Evolutionary conservation across 805 yeast genomes (phyloP).

Genomic region (Ogataea ganodermae): DNA sequence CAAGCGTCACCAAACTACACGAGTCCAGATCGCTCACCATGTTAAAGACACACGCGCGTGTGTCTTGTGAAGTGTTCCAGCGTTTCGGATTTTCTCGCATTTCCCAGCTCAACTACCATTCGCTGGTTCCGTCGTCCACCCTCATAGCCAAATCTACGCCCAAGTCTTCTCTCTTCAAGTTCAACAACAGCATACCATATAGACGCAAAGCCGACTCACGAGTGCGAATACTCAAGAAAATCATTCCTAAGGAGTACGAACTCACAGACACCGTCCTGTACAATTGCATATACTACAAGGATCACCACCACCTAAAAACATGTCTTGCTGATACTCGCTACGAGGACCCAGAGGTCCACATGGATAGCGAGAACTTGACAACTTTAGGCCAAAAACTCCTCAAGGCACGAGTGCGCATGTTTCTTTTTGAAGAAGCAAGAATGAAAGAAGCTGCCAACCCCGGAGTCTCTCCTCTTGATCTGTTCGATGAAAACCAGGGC

Average conservation of each 20-base stretch:
- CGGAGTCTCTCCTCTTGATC: constrained; percentile 2
- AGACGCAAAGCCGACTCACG: constrained; percentile 28
- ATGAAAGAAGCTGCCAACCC: background rate
- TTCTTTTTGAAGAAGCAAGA: constrained; percentile 8
- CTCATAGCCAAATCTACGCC: background rate
- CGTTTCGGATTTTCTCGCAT: background rate
- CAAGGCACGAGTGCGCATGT: constrained; percentile 8
- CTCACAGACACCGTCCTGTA: constrained; percentile 24
- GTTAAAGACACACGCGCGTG: background rate
- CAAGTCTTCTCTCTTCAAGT: constrained; percentile 14
- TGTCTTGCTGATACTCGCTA: constrained; percentile 10
- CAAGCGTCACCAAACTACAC: background rate
- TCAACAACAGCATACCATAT: constrained; percentile 17
- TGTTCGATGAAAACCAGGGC: constrained; percentile 3
- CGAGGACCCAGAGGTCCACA: constrained; percentile 7
- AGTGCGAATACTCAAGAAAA: constrained; percentile 21
- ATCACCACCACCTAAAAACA: constrained; percentile 13
- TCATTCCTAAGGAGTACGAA: constrained; percentile 27
- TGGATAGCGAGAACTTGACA: constrained; percentile 11
- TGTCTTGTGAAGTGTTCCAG: background rate
- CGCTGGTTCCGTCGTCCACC: constrained; percentile 12
- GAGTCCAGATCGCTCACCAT: background rate
- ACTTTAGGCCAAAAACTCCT: constrained; percentile 14
- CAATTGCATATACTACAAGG: constrained; percentile 25
- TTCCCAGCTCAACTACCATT: constrained; percentile 3